These are phyloP conservation scores for Rachicladosporium sp. DNA, from an alignment of 2,329 filamentous ascomycete species.

Conservation along the genomic window DNA sequence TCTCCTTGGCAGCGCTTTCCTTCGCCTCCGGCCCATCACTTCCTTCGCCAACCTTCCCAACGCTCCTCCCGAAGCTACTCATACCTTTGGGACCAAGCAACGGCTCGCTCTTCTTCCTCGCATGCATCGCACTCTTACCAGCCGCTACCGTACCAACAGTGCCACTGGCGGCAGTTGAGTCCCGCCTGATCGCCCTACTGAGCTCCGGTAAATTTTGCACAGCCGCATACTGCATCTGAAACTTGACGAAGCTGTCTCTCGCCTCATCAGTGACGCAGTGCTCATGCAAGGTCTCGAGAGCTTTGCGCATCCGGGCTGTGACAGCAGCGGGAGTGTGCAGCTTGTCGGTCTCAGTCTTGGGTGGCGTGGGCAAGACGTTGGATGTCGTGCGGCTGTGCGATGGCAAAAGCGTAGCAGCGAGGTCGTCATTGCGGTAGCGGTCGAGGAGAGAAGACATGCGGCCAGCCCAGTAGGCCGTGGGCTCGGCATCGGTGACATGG, in stretches of 20 bases:
- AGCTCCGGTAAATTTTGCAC: slow-evolving; percentile 14
- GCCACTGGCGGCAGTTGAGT: slow-evolving; percentile 1
- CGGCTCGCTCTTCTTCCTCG: slow-evolving; percentile 2
- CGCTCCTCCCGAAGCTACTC: slow-evolving; percentile 5
- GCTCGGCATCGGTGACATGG: slow-evolving; percentile 16
- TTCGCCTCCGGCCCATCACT: not conserved
- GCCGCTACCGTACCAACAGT: slow-evolving; percentile 8
- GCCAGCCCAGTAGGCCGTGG: slow-evolving; percentile 48
- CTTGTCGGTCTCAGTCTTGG: slow-evolving; percentile 14
- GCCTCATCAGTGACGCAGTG: slow-evolving; percentile 20
- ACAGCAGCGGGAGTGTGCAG: slow-evolving; percentile 19
- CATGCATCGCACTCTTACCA: slow-evolving; percentile 6
- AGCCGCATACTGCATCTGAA: slow-evolving; percentile 17
- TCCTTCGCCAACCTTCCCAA: slow-evolving; percentile 43
- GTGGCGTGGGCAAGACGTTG: not conserved
- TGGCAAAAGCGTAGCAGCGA: slow-evolving; percentile 18
- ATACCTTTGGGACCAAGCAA: slow-evolving; percentile 5
- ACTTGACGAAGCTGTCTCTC: slow-evolving; percentile 17
- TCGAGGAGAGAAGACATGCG: slow-evolving; percentile 48
- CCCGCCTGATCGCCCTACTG: slow-evolving; percentile 6
- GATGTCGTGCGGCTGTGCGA: slow-evolving; percentile 27
- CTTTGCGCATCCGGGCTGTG: slow-evolving; percentile 16
- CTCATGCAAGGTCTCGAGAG: slow-evolving; percentile 16
- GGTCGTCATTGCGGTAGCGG: slow-evolving; percentile 36
- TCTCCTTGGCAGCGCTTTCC: not conserved